These are phyloP conservation scores for Westerdykella sp. DNA, from an alignment of 2,329 filamentous ascomycete genomes.

Conservation along the genomic window DNA sequence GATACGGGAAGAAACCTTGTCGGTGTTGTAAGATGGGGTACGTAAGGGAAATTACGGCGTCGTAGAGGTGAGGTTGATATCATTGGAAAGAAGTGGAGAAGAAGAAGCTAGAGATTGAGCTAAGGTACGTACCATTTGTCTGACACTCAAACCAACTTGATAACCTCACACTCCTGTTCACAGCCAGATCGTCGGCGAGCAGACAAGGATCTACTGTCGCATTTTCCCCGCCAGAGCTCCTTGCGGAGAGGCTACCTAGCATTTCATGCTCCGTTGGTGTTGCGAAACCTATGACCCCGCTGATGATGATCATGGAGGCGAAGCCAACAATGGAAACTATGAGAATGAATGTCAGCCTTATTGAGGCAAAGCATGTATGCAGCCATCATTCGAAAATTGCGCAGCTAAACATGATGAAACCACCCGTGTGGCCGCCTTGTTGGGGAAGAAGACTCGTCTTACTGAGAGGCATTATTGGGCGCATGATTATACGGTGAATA, in stretches of 20 bases:
- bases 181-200: slow-evolving; percentile 14
- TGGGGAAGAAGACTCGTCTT: not conserved
- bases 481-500: not conserved
- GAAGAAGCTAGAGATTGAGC: not conserved
- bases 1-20: slow-evolving; percentile 29
- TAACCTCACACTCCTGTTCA: slow-evolving; percentile 25
- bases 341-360: not conserved
- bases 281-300: not conserved
- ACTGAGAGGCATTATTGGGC: not conserved
- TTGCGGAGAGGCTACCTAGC: slow-evolving; percentile 1
- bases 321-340: slow-evolving; percentile 5
- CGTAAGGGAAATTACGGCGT: not conserved
- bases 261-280: slow-evolving; percentile 2
- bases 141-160: slow-evolving; percentile 29
- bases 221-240: not conserved
- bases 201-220: slow-evolving; percentile 16
- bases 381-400: not conserved
- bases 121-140: slow-evolving; percentile 18
- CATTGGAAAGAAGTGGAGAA: not conserved
- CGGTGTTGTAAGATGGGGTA: not conserved
- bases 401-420: no score
- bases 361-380: not conserved
- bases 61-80: not conserved
- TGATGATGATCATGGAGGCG: not conserved
- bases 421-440: no score